Evolutionary conservation across 768 basidiomycete genomes (phyloP).

Genomic region (Steccherinum ochraceum): DNA sequence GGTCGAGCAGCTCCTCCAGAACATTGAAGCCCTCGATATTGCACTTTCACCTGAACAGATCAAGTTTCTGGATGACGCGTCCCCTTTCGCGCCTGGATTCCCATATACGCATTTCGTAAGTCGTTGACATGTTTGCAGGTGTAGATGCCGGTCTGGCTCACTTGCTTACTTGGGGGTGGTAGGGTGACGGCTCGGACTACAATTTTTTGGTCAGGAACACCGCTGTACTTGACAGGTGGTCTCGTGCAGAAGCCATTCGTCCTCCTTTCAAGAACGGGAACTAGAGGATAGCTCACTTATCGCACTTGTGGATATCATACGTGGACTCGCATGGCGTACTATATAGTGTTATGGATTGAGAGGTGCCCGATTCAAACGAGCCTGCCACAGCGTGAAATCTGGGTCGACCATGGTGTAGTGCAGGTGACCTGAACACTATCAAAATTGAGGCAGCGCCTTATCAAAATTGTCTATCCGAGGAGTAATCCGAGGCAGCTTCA

Average conservation of each 20-base stretch:
- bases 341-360: too few relatives aligned
- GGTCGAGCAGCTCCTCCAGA: slow-evolving; percentile 39
- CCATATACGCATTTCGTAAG: slow-evolving; percentile 24
- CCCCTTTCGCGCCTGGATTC: slow-evolving; percentile 42
- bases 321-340: too few relatives aligned
- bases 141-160: neutral
- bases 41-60: slow-evolving; percentile 37
- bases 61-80: slow-evolving; percentile 32
- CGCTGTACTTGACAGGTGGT: slow-evolving; percentile 22
- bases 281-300: too few relatives aligned
- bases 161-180: neutral
- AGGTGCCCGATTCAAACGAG: too few relatives aligned
- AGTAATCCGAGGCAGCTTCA: too few relatives aligned
- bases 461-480: too few relatives aligned
- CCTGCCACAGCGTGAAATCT: too few relatives aligned
- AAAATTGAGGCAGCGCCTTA: too few relatives aligned
- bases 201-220: slow-evolving; percentile 7
- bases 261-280: too few relatives aligned
- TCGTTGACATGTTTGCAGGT: neutral
- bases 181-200: slow-evolving; percentile 11
- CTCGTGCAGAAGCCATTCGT: slow-evolving; percentile 15
- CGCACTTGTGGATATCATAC: too few relatives aligned
- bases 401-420: too few relatives aligned
- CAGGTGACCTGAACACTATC: too few relatives aligned
- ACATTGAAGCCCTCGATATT: slow-evolving; percentile 43